Evolutionary conservation across 75 land plant species (phyloP), one percentile per base, ranked within the genome.

Genomic region (Pinus taeda): DNA sequence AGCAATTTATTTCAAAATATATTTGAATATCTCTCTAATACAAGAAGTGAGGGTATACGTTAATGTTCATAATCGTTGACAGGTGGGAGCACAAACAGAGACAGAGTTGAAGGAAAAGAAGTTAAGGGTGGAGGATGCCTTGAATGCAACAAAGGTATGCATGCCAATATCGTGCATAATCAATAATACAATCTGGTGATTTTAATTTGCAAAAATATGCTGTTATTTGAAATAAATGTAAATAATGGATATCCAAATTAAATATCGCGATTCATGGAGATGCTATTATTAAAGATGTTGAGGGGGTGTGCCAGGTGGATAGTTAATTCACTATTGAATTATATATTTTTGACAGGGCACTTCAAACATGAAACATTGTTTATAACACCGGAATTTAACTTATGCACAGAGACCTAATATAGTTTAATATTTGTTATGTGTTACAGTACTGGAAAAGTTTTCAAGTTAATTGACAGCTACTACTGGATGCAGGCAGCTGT

Each of bases 41-140:
- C 17, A 65, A 65, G 3, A 69, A 69, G 13, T 8, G 11, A 6
- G 49, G 13, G 13, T 42, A 69, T 15, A 30, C 14, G 15, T 33
- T 33, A 36, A 15, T 15, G 15, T 33, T 8, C 42, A n/a, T 69
- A 42, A 39, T 69, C 42, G 22, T n/a, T 59, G n/a, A 1, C 84
- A 95, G 97, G 97, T 95, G 22, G 98, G 98, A 71, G 98, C 97
- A 72, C 97, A 88, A 62, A 95, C 98, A 63, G 88, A 83, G 67
- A 93, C 95, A 60, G 96, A 95, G 82, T 69, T 93, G 86, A 95
- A 93, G 78, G 97, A 95, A 79, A 95, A 90, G 75, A 88, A 93
- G 77, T 61, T 95, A 20, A 88, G 94, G 59, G 86, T 95, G 65
- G 97, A 95, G 83, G 98, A 95, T 90, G 98, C 98, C 76, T 37